These are phyloP conservation scores for Fistulinella prunicolor DNA, from an alignment of 768 basidiomycete genomes.

Conservation along the genomic window DNA sequence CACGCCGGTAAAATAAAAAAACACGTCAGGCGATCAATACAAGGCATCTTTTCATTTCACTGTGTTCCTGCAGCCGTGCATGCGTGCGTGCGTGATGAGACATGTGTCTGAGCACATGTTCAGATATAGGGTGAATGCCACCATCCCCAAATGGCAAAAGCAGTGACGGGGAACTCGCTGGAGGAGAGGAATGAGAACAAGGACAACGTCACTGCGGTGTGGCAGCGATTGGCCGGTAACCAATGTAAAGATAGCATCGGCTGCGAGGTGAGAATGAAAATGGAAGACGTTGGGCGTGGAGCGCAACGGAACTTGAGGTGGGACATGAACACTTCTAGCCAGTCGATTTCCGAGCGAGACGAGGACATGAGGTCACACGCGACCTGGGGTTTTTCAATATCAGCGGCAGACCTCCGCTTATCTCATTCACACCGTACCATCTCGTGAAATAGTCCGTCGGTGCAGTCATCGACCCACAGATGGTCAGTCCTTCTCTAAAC, in stretches of 20 bases:
- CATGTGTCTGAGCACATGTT: constrained; percentile 22
- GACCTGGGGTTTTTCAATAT: constrained; percentile 9
- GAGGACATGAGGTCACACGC: no score
- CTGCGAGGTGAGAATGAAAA: not conserved
- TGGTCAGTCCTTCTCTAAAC: constrained; percentile 23
- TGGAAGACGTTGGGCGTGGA: not conserved
- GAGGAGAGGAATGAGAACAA: not conserved
- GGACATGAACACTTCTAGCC: no score
- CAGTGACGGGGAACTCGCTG: constrained; percentile 20
- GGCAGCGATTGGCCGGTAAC: no score
- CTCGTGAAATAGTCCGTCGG: no score
- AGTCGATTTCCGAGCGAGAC: no score
- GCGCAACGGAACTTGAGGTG: not conserved
- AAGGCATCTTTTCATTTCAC: constrained; percentile 24
- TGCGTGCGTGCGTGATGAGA: constrained; percentile 1
- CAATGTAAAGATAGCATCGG: no score
- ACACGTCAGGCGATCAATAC: constrained; percentile 21
- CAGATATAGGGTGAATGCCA: constrained; percentile 9
- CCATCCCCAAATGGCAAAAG: constrained; percentile 17
- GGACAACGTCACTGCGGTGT: no score
- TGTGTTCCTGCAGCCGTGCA: not conserved
- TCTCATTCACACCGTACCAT: no score
- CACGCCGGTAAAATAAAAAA: constrained; percentile 1
- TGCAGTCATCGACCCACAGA: no score
- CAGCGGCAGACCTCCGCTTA: not conserved